Base-by-base conservation (phyloP, 192 early-diverging fungal species). In the Funneliformis mosseae region DNA sequence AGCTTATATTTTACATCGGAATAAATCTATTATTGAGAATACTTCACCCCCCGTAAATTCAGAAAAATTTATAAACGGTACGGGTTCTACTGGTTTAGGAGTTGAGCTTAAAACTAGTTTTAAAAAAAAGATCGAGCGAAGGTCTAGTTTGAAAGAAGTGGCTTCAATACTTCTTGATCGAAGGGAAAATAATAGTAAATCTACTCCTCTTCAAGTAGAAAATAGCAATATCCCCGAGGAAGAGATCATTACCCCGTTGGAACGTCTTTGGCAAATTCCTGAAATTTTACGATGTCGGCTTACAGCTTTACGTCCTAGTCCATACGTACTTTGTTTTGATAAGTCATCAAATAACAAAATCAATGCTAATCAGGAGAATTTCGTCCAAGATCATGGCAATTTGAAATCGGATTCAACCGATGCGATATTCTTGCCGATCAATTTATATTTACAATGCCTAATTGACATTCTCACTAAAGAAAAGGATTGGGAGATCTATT, bases 401-500 rank as follows among this genome's bases (percentile, higher is more conserved):
- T 81, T 82, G 2, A 82, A 83, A 80, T 81, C 83, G 43, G 80
- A 77, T 1, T 79, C 80, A 16, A 83, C 73, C 45, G 82, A 79
- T 28, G 70, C 16, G 4, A 55, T 68, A 28, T 85, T 73, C 67
- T 86, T 88, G 80, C 89, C 88, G 73, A 87, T 93, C 12, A 73
- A 78, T 38, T 78, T 88, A 39, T 94, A 95, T 76, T 82, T 94
- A 45, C 87, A 76, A 7, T 81, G 87, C 7, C 77, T 96, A 68
- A 75, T 88, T 21, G 78, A 85, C 9, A 87, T 94, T 74, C 81
- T 98, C 11, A 85, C 88, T 38, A 87, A 91, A n/a, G 93, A 94
- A 55, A 83, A 84, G 14, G 85, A 92, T 43, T 93, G 93, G 86
- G 89, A 94, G 38, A 88, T 96, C 1, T 94, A 92, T 82, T 89